Conservation (phyloP, 1,284 basidiomycete species). For the Erythrobasidium hasegawianum region DNA sequence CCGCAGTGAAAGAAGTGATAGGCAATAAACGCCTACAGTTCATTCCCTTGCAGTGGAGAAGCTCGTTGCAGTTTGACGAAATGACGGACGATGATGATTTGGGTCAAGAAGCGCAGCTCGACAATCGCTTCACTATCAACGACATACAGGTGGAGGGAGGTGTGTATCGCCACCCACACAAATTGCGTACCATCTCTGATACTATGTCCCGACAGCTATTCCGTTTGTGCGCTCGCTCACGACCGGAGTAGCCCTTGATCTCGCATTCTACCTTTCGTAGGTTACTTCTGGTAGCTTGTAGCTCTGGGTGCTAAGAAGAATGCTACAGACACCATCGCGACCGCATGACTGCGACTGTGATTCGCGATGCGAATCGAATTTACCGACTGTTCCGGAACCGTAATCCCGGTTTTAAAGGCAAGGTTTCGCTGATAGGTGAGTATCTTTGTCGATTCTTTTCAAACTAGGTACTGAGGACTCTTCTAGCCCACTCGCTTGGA, state of each 20-base stretch:
- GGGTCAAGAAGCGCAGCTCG: conserved; percentile 37
- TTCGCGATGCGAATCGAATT: conserved; percentile 47
- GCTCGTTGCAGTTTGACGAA: conserved; percentile 42
- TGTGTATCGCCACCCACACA: not conserved
- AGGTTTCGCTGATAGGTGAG: conserved; percentile 47
- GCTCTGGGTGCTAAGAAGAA: not conserved
- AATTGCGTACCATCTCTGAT: not conserved
- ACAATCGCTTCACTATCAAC: conserved; percentile 42
- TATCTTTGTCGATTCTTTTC: conserved; percentile 35
- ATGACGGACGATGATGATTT: conserved; percentile 38
- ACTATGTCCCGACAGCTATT: conserved; percentile 41
- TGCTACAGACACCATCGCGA: conserved; percentile 41
- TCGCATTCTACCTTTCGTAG: conserved; percentile 46
- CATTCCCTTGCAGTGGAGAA: conserved; percentile 46
- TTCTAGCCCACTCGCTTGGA: conserved; percentile 43
- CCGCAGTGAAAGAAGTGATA: conserved; percentile 39
- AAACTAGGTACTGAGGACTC: not conserved
- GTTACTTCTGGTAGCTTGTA: not conserved
- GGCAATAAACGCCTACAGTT: conserved; percentile 44
- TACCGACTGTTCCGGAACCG: conserved; percentile 47
- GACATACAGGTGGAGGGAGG: conserved; percentile 41
- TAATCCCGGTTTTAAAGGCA: conserved; percentile 46
- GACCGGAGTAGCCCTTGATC: conserved; percentile 47
- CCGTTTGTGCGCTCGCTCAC: conserved; percentile 47
- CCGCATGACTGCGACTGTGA: conserved; percentile 46